Base-by-base conservation (phyloP, 768 basidiomycete species). In the Mycena kentingensis region DNA sequence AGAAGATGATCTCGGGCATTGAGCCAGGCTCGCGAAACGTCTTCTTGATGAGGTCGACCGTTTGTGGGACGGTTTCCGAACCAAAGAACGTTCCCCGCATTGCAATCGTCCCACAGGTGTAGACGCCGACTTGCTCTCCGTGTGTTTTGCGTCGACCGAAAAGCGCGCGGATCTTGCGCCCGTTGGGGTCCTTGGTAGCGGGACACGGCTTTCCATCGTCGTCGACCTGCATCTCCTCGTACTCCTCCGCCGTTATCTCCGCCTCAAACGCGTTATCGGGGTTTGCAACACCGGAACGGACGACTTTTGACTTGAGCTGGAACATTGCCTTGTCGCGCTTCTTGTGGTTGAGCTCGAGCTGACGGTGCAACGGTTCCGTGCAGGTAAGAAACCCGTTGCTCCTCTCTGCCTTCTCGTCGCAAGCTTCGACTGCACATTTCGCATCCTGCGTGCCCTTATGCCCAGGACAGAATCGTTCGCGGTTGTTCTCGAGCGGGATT, bases 51-150 rank as follows among this genome's bases (percentile, higher is more conserved):
- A 41, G 10, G 27, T 32, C 35, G 25, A 32, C 34, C 5, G 41
- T 50, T 21, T 46, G 43, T 10, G 31, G 26, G 18, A 57, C 19
- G 15, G 60, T 55, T 47, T 67, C 65, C 2, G 66, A 50, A 0
- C 64, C 63, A 55, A 46, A 63, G 36, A 63, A 65, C 0, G 64
- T 67, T 29, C 39, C 55, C 0, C 63, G 57, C 7, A 35, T 50
- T 8, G 50, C 19, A 21, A 68, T 64, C 16, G 62, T 52, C 0
- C 65, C 65, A 44, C 64, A 67, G 0, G 61, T 52, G 4, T 56
- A 45, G 18, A 68, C 65, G 16, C 57, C 22, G 6, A 68, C 47
- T 39, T 66, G 52, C 49, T 68, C 64, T 28, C 67, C 67, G 48
- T 68, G 65, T 0, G 62, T 57, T 8, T 60, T 56, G 24, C 55